Evolutionary conservation across 1,139 yeast species (phyloP).

Genomic region (Yamadazyma membranifaciens): DNA sequence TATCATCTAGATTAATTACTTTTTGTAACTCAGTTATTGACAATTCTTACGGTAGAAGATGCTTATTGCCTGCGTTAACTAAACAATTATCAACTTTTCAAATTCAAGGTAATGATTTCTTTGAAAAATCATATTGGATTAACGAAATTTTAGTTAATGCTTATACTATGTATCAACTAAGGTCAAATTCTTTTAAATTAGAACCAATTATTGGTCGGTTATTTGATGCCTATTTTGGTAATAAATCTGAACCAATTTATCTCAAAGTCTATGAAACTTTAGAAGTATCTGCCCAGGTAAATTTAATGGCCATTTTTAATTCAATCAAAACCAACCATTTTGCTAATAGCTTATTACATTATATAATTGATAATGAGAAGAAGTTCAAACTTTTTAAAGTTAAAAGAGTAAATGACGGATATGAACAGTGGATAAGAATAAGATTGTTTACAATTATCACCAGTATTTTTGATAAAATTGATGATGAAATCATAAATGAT

Average conservation of each 20-base stretch:
- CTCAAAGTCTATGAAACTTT: constrained; percentile 53
- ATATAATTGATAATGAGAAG: constrained; percentile 39
- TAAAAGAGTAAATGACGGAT: constrained; percentile 57
- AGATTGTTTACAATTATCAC: constrained; percentile 56
- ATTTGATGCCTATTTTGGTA: constrained; percentile 39
- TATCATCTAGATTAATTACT: constrained; percentile 23
- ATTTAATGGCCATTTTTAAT: constrained; percentile 45
- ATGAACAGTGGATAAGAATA: constrained; percentile 66
- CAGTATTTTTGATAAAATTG: constrained; percentile 27
- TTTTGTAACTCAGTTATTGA: constrained; percentile 47
- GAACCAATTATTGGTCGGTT: constrained; percentile 56
- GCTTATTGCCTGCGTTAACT: constrained; percentile 63
- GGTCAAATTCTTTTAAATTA: constrained; percentile 55
- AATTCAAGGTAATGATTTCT: constrained; percentile 21
- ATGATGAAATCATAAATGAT: constrained; percentile 11
- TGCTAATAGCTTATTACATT: constrained; percentile 39
- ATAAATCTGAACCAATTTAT: constrained; percentile 39
- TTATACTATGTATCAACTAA: constrained; percentile 52
- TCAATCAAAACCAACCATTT: constrained; percentile 30
- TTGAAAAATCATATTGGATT: constrained; percentile 52
- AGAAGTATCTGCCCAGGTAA: constrained; percentile 57
- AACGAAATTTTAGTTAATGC: constrained; percentile 48
- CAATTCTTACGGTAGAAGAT: constrained; percentile 63
- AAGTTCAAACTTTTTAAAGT: constrained; percentile 48
- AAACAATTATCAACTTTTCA: constrained; percentile 42